phyloP scores from a whole-genome alignment of 1,284 basidiomycete species.

The Irpex sp. region DNA sequence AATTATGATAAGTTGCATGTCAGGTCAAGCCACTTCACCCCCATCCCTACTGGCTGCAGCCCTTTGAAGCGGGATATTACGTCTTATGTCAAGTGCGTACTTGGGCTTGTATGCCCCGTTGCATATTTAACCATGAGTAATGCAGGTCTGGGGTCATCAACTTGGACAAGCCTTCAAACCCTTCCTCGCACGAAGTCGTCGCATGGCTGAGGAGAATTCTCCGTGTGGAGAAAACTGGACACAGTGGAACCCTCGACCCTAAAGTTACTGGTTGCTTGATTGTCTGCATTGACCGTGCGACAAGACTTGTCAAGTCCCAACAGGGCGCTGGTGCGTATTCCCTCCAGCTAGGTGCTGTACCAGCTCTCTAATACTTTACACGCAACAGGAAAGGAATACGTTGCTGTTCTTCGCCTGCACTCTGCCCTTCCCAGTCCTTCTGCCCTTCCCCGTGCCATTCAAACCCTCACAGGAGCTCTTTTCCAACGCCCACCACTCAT shows the following conservation, averaged over 20 bases:
- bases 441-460: constrained; percentile 88
- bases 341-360: not conserved
- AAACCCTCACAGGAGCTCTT: constrained; percentile 96
- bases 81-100: constrained; percentile 81
- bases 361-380: not conserved
- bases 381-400: constrained; percentile 91
- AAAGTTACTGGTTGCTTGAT: constrained; percentile 99
- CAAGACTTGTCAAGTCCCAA: constrained; percentile 97
- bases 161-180: constrained; percentile 99
- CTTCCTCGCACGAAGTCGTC: constrained; percentile 99
- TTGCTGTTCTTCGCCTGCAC: constrained; percentile 94
- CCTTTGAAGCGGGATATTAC: constrained; percentile 93
- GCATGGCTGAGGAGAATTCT: constrained; percentile 97
- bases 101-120: not conserved
- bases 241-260: constrained; percentile 96
- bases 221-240: constrained; percentile 96
- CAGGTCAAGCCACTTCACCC: constrained; percentile 96
- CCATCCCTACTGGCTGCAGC: constrained; percentile 88
- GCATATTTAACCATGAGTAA: not conserved
- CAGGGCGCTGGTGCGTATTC: constrained; percentile 79
- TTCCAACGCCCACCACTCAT: constrained; percentile 99
- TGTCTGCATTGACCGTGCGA: constrained; percentile 99
- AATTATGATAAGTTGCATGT: constrained; percentile 98
- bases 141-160: constrained; percentile 95
- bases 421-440: constrained; percentile 78